Evolutionary conservation across 78 protist genomes (phyloP).

Genomic region (Salpingoeca rosetta): DNA sequence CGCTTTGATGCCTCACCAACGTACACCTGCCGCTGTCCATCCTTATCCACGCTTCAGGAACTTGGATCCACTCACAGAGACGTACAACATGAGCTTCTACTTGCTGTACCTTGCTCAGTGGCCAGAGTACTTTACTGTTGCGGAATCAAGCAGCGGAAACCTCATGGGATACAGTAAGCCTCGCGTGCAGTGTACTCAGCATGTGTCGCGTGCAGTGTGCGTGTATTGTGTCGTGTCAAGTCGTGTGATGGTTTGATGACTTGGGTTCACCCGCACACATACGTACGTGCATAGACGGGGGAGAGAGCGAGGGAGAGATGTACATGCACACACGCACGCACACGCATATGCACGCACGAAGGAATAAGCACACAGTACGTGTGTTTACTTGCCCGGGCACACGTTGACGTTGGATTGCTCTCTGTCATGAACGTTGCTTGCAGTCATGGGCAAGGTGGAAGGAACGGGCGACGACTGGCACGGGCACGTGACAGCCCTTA

Average conservation of each 20-base stretch:
- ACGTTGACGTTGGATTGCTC: no score
- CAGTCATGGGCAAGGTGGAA: conserved; percentile 80
- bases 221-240: background rate
- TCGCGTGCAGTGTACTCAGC: conserved; percentile 5
- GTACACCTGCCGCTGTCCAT: no score
- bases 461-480: conserved; percentile 77
- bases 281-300: background rate
- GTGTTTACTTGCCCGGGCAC: background rate
- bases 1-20: background rate
- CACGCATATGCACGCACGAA: no score
- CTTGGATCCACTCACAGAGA: conserved; percentile 33
- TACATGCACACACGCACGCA: no score
- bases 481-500: conserved; percentile 95
- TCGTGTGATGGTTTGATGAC: background rate
- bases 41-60: conserved; percentile 20
- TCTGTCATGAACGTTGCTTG: background rate
- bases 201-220: background rate
- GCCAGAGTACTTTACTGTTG: conserved; percentile 74
- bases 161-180: conserved; percentile 77
- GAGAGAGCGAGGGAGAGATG: no score
- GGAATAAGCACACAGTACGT: no score
- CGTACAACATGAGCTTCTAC: conserved; percentile 81
- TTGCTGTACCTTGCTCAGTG: conserved; percentile 76
- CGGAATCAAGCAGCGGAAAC: conserved; percentile 57
- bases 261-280: background rate